A percentile compares a stretch with the other conserved stretches of the same genome.
Evolutionary conservation across 192 early-diverging fungal species (phyloP).

Genomic region (Coemansia sp.): DNA sequence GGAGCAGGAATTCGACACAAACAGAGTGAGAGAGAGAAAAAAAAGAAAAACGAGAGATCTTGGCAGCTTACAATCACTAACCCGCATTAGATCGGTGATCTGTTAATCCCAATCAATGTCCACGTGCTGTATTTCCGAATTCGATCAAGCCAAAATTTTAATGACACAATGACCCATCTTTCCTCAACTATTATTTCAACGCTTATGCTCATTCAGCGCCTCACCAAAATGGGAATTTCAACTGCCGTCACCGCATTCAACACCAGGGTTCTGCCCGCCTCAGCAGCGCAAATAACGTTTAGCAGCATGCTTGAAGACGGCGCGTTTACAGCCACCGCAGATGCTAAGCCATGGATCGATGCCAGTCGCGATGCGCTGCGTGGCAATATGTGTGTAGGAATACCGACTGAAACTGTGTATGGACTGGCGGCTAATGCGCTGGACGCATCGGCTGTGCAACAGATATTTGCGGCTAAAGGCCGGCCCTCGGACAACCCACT

Average conservation of each 20-base stretch:
- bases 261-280: conserved; percentile 14
- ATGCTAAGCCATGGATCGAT: conserved; percentile 29
- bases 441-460: conserved; percentile 59
- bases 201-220: neutral
- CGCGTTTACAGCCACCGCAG: conserved; percentile 10
- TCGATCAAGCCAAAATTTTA: too few species aligned
- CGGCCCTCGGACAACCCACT: conserved; percentile 95
- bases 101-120: too few species aligned
- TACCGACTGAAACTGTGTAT: conserved; percentile 99
- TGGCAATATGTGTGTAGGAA: conserved; percentile 68
- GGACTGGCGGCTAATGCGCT: conserved; percentile 92
- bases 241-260: conserved; percentile 12
- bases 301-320: conserved; percentile 31
- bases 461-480: conserved; percentile 85
- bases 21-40: neutral
- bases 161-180: too few species aligned
- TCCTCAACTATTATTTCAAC: too few species aligned
- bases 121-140: too few species aligned
- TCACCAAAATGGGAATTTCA: conserved; percentile 15
- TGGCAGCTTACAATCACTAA: neutral
- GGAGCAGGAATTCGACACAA: too few species aligned
- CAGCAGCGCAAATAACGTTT: conserved; percentile 15
- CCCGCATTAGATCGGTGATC: too few species aligned
- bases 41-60: neutral
- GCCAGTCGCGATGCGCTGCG: conserved; percentile 60